phyloP scores from a whole-genome alignment of 805 yeast species.

The Cyberlindnera sargentensis region DNA sequence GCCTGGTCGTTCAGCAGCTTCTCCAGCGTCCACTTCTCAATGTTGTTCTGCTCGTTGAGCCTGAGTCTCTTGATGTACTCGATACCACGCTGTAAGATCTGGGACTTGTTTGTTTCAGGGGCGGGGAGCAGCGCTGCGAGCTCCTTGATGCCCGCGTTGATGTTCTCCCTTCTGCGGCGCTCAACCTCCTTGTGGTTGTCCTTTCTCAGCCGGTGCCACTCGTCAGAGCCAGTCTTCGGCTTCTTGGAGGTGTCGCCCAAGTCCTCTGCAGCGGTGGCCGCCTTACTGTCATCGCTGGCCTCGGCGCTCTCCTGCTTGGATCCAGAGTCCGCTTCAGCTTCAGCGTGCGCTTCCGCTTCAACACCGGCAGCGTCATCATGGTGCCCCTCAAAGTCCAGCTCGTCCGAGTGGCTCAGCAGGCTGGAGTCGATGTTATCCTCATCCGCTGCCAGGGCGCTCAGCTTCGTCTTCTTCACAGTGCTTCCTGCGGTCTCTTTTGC shows the following conservation, averaged over 20 bases:
- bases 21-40: constrained; percentile 93
- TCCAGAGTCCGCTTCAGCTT: constrained; percentile 1
- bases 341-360: background rate
- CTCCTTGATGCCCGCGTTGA: constrained; percentile 80
- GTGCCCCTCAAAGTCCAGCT: constrained; percentile 2
- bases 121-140: constrained; percentile 74
- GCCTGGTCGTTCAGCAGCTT: constrained; percentile 90
- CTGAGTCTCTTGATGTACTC: constrained; percentile 86
- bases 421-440: constrained; percentile 19
- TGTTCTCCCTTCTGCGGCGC: constrained; percentile 83
- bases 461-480: constrained; percentile 3
- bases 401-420: constrained; percentile 14
- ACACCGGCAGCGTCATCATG: background rate
- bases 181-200: constrained; percentile 96
- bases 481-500: background rate
- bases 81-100: constrained; percentile 79
- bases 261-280: constrained; percentile 7
- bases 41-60: constrained; percentile 81
- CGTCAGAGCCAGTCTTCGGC: constrained; percentile 70
- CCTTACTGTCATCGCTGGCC: background rate
- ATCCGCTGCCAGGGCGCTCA: background rate
- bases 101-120: constrained; percentile 84
- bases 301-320: background rate
- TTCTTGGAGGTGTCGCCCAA: constrained; percentile 25
- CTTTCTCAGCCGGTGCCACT: constrained; percentile 77